These are phyloP conservation scores for Lepiota subincarnata DNA, from an alignment of 768 basidiomycete species.

Conservation along the genomic window DNA sequence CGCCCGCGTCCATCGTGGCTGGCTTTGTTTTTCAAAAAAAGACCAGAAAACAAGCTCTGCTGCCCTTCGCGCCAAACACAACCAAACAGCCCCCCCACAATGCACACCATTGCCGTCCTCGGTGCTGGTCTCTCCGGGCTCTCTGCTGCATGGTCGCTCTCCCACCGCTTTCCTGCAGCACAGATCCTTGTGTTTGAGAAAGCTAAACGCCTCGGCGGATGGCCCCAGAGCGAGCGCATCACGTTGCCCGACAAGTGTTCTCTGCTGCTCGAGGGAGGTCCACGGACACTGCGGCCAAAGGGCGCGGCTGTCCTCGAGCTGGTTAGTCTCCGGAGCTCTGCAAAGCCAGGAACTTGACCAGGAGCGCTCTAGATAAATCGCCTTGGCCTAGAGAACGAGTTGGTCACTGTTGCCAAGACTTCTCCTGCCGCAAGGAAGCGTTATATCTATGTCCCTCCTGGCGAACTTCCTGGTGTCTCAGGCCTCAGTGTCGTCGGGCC, in stretches of 20 bases:
- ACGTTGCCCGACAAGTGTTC: slow-evolving; percentile 26
- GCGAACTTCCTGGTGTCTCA: slow-evolving; percentile 22
- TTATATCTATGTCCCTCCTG: slow-evolving; percentile 56
- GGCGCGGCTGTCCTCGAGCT: slow-evolving; percentile 72
- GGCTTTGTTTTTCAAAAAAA: background rate
- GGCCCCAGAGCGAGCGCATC: slow-evolving; percentile 66
- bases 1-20: slow-evolving; percentile 51
- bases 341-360: background rate
- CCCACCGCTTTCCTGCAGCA: slow-evolving; percentile 55
- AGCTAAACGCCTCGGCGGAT: slow-evolving; percentile 70
- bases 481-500: slow-evolving; percentile 48
- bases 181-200: slow-evolving; percentile 70
- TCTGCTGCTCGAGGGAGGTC: slow-evolving; percentile 80
- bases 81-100: background rate
- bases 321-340: slow-evolving; percentile 39
- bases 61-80: background rate
- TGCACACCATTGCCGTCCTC: slow-evolving; percentile 48
- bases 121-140: slow-evolving; percentile 84
- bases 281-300: slow-evolving; percentile 79
- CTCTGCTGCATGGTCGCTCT: slow-evolving; percentile 74
- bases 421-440: slow-evolving; percentile 76
- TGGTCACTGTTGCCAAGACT: slow-evolving; percentile 63
- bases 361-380: slow-evolving; percentile 62
- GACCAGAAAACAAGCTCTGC: background rate
- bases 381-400: slow-evolving; percentile 50